Percentiles rank a stretch among this genome's conserved stretches.
These are phyloP conservation scores for Gossypium australe DNA, from an alignment of 345 rosid genomes.

Conservation along the genomic window DNA sequence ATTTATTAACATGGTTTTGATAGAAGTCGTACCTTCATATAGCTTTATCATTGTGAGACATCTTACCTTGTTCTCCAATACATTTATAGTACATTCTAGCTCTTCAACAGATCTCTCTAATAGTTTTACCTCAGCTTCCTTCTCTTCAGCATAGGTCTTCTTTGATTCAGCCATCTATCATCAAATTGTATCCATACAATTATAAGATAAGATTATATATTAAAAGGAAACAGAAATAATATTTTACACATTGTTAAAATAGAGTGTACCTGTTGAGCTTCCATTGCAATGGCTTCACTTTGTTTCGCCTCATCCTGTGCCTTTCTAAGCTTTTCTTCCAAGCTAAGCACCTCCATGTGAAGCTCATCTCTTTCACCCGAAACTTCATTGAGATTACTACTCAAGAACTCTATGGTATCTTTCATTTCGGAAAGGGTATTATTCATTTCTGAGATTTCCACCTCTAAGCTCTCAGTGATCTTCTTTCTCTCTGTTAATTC, in stretches of 20 bases:
- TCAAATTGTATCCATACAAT: neutral
- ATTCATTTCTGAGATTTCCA: conserved; percentile 54
- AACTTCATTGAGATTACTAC: conserved; percentile 39
- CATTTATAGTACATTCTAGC: conserved; percentile 74
- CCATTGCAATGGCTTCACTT: conserved; percentile 57
- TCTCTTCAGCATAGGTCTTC: conserved; percentile 61
- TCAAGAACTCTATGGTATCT: conserved; percentile 48
- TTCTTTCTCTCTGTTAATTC: conserved; percentile 48
- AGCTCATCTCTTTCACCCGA: conserved; percentile 59
- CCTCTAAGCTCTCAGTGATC: conserved; percentile 60
- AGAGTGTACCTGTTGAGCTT: conserved; percentile 63
- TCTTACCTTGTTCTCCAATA: conserved; percentile 78
- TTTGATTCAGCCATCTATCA: conserved; percentile 71
- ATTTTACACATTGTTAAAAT: neutral
- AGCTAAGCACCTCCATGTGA: conserved; percentile 41
- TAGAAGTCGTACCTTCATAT: neutral
- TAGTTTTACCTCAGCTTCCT: conserved; percentile 80
- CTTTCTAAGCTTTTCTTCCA: conserved; percentile 56
- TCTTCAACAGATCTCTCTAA: conserved; percentile 89
- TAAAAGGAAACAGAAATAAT: conserved; percentile 1
- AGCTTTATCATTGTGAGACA: conserved; percentile 10
- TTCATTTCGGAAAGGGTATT: conserved; percentile 54
- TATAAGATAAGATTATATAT: conserved; percentile 1
- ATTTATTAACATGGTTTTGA: conserved; percentile 18
- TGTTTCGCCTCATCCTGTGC: conserved; percentile 49